phyloP scores from a whole-genome alignment of 148 eudicot genomes.

The Mesembryanthemum crystallinum region DNA sequence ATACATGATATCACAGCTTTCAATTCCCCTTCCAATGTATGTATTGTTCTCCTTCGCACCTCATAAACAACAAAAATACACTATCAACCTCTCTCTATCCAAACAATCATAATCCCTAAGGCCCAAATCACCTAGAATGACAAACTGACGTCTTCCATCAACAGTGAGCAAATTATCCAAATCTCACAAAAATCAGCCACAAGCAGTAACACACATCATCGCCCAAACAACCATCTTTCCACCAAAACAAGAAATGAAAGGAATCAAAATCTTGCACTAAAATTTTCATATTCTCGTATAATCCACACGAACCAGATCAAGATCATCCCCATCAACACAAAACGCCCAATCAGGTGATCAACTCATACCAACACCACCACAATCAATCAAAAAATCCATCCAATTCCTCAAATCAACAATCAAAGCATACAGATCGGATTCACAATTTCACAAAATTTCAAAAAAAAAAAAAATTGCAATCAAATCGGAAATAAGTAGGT shows the following conservation, averaged over 20 bases:
- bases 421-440: slow-evolving; percentile 18
- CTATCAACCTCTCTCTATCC: too few relatives aligned
- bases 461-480: slow-evolving; percentile 2
- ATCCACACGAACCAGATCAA: background rate
- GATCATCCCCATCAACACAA: background rate
- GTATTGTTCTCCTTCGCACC: too few relatives aligned
- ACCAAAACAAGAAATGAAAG: background rate
- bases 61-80: too few relatives aligned
- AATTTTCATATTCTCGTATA: background rate
- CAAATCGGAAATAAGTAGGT: slow-evolving; percentile 9
- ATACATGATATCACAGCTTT: too few relatives aligned
- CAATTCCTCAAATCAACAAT: slow-evolving; percentile 7
- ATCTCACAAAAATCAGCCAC: background rate
- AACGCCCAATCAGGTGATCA: background rate
- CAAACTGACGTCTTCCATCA: background rate
- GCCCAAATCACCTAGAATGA: too few relatives aligned
- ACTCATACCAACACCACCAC: background rate
- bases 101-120: background rate
- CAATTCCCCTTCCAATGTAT: too few relatives aligned
- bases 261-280: background rate
- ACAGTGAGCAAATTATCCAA: background rate
- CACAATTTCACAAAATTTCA: background rate
- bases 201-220: background rate
- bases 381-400: background rate
- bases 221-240: background rate